These are phyloP conservation scores for Zarea fungicola DNA, from an alignment of 2,329 filamentous ascomycete genomes.

Conservation along the genomic window DNA sequence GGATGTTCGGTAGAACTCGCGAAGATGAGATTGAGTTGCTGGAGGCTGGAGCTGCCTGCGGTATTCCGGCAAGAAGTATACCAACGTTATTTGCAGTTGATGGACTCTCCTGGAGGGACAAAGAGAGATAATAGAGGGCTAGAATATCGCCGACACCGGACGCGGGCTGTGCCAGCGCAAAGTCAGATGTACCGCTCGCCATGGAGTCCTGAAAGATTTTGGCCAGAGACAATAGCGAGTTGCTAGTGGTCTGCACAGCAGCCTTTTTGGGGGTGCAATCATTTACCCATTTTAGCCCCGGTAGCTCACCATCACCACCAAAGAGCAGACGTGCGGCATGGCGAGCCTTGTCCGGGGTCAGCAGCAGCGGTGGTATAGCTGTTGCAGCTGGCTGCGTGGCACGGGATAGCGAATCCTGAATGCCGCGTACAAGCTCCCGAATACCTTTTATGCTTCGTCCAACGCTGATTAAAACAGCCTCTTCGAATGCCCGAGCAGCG, in stretches of 20 bases:
- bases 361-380: slow-evolving; percentile 55
- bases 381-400: slow-evolving; percentile 14
- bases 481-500: slow-evolving; percentile 87
- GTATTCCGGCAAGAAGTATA: slow-evolving; percentile 90
- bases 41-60: slow-evolving; percentile 50
- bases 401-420: slow-evolving; percentile 64
- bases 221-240: slow-evolving; percentile 86
- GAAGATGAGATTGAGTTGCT: slow-evolving; percentile 13
- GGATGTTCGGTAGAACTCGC: slow-evolving; percentile 44
- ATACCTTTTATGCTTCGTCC: slow-evolving; percentile 67
- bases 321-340: slow-evolving; percentile 82
- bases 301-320: slow-evolving; percentile 65
- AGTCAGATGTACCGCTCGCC: slow-evolving; percentile 61
- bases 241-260: slow-evolving; percentile 89
- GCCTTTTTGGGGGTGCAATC: slow-evolving; percentile 69
- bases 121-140: slow-evolving; percentile 88
- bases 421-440: slow-evolving; percentile 69
- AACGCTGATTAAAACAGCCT: slow-evolving; percentile 84
- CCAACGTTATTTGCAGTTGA: slow-evolving; percentile 98
- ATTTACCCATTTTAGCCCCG: slow-evolving; percentile 68
- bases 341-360: slow-evolving; percentile 78
- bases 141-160: slow-evolving; percentile 87
- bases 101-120: slow-evolving; percentile 90
- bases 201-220: slow-evolving; percentile 98
- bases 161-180: slow-evolving; percentile 53